These are phyloP conservation scores for Bretziella fagacearum DNA, from an alignment of 2,329 filamentous ascomycete genomes.

Conservation along the genomic window DNA sequence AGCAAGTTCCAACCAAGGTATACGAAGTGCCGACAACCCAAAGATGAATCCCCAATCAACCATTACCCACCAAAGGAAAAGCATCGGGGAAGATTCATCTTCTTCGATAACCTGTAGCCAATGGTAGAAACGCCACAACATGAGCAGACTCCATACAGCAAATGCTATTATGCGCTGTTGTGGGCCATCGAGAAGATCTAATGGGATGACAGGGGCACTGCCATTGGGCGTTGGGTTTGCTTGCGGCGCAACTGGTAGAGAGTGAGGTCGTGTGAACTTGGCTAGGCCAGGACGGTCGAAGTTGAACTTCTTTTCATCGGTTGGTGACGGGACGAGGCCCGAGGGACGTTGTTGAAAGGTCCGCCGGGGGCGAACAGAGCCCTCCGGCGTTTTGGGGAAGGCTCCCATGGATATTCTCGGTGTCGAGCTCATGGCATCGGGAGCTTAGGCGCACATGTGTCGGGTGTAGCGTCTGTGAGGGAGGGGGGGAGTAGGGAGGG, in stretches of 20 bases:
- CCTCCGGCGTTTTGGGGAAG: constrained; percentile 14
- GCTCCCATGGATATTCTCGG: constrained; percentile 13
- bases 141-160: constrained; percentile 57
- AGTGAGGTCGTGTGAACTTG: constrained; percentile 15
- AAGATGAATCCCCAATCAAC: constrained; percentile 80
- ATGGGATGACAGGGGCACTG: constrained; percentile 55
- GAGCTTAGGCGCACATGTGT: constrained; percentile 6
- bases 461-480: not conserved
- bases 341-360: constrained; percentile 10
- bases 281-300: not conserved
- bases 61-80: constrained; percentile 85
- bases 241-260: constrained; percentile 33
- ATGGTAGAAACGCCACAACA: constrained; percentile 77
- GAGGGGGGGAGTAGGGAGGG: not conserved
- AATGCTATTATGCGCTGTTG: constrained; percentile 78
- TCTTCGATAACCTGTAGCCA: constrained; percentile 63
- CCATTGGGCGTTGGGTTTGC: constrained; percentile 16
- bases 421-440: constrained; percentile 12
- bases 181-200: constrained; percentile 70
- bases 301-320: constrained; percentile 7
- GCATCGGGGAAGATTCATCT: constrained; percentile 70
- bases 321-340: constrained; percentile 5
- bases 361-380: constrained; percentile 13
- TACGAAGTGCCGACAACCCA: constrained; percentile 67
- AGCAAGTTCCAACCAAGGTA: constrained; percentile 93